These are phyloP conservation scores for Coffea canephora DNA, from an alignment of 257 asterid genomes.

Conservation along the genomic window DNA sequence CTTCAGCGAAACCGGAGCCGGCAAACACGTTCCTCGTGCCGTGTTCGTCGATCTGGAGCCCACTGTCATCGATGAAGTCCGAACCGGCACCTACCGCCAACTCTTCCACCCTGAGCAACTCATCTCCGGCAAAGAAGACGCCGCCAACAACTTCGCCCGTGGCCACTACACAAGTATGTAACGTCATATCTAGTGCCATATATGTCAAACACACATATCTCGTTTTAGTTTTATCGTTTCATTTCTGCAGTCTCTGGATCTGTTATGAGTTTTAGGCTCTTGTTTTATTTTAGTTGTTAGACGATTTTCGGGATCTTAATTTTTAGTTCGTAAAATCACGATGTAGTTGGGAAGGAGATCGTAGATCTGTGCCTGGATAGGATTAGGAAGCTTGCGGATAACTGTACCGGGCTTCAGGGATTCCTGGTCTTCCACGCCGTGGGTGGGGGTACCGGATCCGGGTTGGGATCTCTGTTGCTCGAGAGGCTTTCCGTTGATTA, in stretches of 20 bases:
- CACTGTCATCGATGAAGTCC: conserved; percentile 88
- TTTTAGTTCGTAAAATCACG: not conserved
- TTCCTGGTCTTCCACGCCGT: conserved; percentile 93
- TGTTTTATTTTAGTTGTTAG: not conserved
- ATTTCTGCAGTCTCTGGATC: not conserved
- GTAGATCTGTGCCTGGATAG: conserved; percentile 90
- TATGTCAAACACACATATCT: no score
- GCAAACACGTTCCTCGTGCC: conserved; percentile 94
- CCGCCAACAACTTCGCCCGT: conserved; percentile 93
- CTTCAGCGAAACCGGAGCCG: conserved; percentile 96
- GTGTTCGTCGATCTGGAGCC: conserved; percentile 95
- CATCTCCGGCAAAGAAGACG: conserved; percentile 91
- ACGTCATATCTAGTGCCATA: not conserved
- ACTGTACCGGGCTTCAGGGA: conserved; percentile 91
- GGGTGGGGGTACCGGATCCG: conserved; percentile 99
- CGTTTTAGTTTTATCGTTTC: not conserved
- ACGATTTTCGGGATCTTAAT: not conserved
- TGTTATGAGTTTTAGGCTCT: not conserved
- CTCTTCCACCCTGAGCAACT: conserved; percentile 94
- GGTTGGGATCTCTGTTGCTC: conserved; percentile 77
- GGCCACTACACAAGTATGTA: conserved; percentile 76
- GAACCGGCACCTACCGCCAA: conserved; percentile 88
- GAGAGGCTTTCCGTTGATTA: conserved; percentile 94
- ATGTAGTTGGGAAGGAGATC: conserved; percentile 68
- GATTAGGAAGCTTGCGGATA: conserved; percentile 90